Conservation (phyloP, 257 asterid species). For the Salvia rosmarinus region DNA sequence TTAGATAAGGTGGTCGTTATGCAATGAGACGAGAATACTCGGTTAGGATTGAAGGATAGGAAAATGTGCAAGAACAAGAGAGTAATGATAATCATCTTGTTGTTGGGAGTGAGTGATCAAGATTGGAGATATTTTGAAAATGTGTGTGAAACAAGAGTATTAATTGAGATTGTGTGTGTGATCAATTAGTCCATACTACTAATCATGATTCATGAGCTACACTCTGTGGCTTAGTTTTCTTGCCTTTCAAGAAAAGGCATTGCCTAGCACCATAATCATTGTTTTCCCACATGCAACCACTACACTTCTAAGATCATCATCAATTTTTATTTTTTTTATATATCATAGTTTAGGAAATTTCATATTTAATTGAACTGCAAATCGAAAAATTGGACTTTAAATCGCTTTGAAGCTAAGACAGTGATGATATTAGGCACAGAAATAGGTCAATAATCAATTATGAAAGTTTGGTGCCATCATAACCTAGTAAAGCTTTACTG, state of each 20-base stretch:
- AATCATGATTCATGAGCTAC: constrained; percentile 46
- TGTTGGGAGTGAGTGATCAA: constrained; percentile 21
- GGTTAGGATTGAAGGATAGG: constrained; percentile 29
- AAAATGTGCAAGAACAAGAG: constrained; percentile 36
- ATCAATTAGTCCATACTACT: constrained; percentile 21
- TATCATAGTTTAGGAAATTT: constrained; percentile 28
- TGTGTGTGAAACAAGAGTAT: constrained; percentile 21
- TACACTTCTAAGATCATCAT: background rate
- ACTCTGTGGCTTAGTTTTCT: constrained; percentile 23
- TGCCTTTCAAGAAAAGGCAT: constrained; percentile 52
- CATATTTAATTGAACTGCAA: constrained; percentile 1
- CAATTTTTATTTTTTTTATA: constrained; percentile 4
- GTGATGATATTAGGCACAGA: constrained; percentile 7
- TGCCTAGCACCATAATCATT: background rate
- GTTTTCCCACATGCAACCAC: constrained; percentile 16
- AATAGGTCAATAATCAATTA: constrained; percentile 35
- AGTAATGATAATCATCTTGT: constrained; percentile 18
- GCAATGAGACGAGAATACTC: constrained; percentile 59
- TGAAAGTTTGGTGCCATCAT: constrained; percentile 33
- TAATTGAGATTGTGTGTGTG: constrained; percentile 30
- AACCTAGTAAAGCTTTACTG: background rate
- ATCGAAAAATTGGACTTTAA: constrained; percentile 29
- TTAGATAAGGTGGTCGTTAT: constrained; percentile 52
- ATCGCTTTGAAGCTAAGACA: constrained; percentile 50
- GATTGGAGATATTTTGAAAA: constrained; percentile 8